These are phyloP conservation scores for Stentor roeselii DNA, from an alignment of 73 alveolate species.

Conservation along the genomic window DNA sequence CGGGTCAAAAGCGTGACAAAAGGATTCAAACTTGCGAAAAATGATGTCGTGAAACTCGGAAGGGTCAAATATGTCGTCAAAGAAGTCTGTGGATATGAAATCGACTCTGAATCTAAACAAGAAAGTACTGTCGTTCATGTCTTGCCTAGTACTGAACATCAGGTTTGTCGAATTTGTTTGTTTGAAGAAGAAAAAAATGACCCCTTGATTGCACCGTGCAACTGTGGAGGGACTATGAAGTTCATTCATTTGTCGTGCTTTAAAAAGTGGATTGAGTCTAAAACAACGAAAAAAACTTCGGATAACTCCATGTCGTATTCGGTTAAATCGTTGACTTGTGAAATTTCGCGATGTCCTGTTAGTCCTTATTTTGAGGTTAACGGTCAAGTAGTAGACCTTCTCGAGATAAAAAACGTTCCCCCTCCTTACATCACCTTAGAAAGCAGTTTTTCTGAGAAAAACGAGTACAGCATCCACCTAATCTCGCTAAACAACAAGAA, in stretches of 20 bases:
- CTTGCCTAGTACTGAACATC: neutral
- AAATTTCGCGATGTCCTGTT: constrained; percentile 41
- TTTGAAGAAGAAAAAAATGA: constrained; percentile 33
- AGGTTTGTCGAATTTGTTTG: constrained; percentile 54
- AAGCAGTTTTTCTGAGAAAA: neutral
- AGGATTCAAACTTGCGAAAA: constrained; percentile 35
- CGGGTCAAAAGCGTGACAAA: neutral
- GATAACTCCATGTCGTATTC: constrained; percentile 33
- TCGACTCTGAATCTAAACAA: neutral
- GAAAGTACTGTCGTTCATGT: neutral
- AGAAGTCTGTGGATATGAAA: constrained; percentile 12
- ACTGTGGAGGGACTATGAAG: constrained; percentile 68
- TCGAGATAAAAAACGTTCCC: neutral
- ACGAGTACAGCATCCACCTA: constrained; percentile 7
- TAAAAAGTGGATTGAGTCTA: constrained; percentile 47
- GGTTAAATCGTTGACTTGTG: constrained; percentile 55
- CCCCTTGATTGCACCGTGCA: constrained; percentile 65
- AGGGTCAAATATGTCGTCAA: constrained; percentile 47
- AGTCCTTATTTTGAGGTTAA: constrained; percentile 24
- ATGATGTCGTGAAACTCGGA: constrained; percentile 45
- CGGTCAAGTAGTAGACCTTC: neutral
- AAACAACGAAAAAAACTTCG: constrained; percentile 29
- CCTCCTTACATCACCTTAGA: constrained; percentile 27
- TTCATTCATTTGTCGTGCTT: constrained; percentile 56
- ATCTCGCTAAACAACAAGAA: constrained; percentile 43